Base-by-base conservation (phyloP, 2,329 filamentous ascomycete species). In the Hypomyces rosellus region DNA sequence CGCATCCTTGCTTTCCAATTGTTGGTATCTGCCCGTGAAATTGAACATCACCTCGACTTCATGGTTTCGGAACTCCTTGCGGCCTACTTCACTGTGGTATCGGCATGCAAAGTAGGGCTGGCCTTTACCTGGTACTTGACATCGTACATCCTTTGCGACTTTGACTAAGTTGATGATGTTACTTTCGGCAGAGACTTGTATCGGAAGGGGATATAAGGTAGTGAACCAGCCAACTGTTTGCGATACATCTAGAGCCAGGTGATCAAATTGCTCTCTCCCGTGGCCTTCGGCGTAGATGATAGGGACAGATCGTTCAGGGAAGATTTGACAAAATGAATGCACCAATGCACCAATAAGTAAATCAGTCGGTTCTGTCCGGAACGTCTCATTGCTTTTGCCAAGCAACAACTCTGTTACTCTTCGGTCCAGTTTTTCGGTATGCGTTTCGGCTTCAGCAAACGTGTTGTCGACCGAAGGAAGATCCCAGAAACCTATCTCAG, bases 41-140 rank as follows among this genome's bases (percentile, higher is more conserved):
- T 78, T 78, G 63, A 78, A 76, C 0, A 72, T 59, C 2, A 78
- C 54, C 55, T 79, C 76, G 52, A 73, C 58, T n/a, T 61, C 60
- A 52, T 71, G 65, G 1, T 65, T 55, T 2, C 55, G 52, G 54
- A 67, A 71, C 22, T 63, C 54, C 39, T 67, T 52, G 25, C 25
- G 25, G 2, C 65, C 64, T 1, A 60, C 56, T 16, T 30, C 25
- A 30, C 9, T 30, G 25, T 30, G 25, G 9, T 30, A 30, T 30
- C 25, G 25, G 25, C 25, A 30, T 11, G 25, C 25, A 30, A 30
- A 30, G 9, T 30, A 30, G 25, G 25, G 9, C 25, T 30, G 25
- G 6, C 70, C 70, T 47, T 72, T 70, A 15, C 57, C 58, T 0
- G 66, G 65, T 2, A 67, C 58, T 8, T 52, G 57, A 6, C 65